These are phyloP conservation scores for Diaporthe aspalathi DNA, from an alignment of 2,329 filamentous ascomycete genomes.

Conservation along the genomic window DNA sequence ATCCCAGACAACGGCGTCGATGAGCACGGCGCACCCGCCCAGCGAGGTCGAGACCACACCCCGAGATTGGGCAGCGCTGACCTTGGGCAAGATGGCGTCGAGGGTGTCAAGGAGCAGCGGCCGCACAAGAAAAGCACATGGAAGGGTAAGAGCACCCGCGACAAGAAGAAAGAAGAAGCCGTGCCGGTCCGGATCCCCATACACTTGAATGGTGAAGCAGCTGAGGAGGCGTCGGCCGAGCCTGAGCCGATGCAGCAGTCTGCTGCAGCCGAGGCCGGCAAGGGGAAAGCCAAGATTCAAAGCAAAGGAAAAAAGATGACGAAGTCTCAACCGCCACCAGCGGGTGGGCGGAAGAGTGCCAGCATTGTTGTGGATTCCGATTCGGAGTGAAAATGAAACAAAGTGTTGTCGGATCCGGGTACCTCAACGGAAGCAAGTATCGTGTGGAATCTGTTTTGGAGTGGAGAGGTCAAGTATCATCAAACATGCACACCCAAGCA, in stretches of 20 bases:
- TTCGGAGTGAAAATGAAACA: conserved; percentile 12
- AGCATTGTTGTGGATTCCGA: conserved; percentile 34
- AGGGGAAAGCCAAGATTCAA: neutral
- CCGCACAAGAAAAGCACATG: neutral
- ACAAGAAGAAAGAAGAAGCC: neutral
- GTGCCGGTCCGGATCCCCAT: conserved; percentile 25
- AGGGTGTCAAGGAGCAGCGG: neutral
- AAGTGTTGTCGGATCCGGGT: neutral
- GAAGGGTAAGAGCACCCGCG: neutral
- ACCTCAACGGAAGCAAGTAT: neutral
- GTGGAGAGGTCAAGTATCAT: neutral
- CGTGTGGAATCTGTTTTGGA: neutral
- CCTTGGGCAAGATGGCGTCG: neutral
- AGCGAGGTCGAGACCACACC: neutral
- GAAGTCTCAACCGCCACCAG: neutral
- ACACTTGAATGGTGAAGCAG: conserved; percentile 31
- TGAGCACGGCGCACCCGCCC: neutral
- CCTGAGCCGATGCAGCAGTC: neutral
- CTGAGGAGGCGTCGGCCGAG: conserved; percentile 23
- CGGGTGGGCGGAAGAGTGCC: neutral
- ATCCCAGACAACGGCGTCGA: conserved; percentile 1
- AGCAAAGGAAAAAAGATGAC: neutral
- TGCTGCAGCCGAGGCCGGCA: neutral
- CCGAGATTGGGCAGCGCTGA: neutral
- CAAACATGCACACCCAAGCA: neutral